A percentile compares a stretch with the other conserved stretches of the same genome.
These are phyloP conservation scores for Adansonia madagascariensis DNA, from an alignment of 441 rosid genomes.

Conservation along the genomic window DNA sequence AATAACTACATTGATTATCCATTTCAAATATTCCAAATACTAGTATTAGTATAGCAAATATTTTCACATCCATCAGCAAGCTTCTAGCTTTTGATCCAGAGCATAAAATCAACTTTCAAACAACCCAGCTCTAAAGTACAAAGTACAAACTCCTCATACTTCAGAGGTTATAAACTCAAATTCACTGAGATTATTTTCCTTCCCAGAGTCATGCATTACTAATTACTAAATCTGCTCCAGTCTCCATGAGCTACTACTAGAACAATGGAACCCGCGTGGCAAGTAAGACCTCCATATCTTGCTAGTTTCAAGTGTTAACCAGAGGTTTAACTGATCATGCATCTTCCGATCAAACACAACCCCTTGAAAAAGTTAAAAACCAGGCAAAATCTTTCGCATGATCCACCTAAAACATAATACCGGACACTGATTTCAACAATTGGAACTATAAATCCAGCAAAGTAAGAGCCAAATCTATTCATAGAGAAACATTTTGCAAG, in stretches of 20 bases:
- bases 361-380: neutral
- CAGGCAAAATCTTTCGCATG: neutral
- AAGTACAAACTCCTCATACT: neutral
- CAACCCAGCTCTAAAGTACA: neutral
- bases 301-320: conserved; percentile 10
- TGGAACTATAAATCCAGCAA: conserved; percentile 24
- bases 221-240: conserved; percentile 5
- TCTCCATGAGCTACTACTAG: neutral
- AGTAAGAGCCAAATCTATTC: conserved; percentile 27
- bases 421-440: conserved; percentile 11
- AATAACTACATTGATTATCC: conserved; percentile 7
- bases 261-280: neutral
- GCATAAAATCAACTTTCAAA: neutral
- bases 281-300: conserved; percentile 27
- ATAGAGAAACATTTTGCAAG: conserved; percentile 30
- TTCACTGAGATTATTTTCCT: conserved; percentile 9
- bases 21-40: conserved; percentile 11
- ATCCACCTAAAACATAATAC: conserved; percentile 8
- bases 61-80: conserved; percentile 15
- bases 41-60: neutral
- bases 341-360: neutral
- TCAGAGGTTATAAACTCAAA: neutral
- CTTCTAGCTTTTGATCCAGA: neutral
- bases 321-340: neutral
- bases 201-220: conserved; percentile 17